Evolutionary conservation across 2,329 filamentous ascomycete genomes (phyloP), one percentile per base, ranked within the genome.

Genomic region (Reticulascus tulasneorum): DNA sequence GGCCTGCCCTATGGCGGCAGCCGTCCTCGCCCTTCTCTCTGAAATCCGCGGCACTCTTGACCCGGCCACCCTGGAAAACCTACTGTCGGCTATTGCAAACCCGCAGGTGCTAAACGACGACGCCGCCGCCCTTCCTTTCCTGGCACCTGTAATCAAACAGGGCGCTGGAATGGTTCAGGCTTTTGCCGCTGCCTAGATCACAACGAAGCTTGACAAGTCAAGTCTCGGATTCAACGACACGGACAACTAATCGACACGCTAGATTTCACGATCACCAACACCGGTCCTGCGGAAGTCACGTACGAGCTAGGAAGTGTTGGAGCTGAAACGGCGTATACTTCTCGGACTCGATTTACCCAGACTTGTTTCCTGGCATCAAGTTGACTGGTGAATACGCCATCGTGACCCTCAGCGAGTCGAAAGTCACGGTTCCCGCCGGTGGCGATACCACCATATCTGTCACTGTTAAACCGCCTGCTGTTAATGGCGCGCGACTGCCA

Each of bases 211-310:
- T 13, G 71, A 68, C 47, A 68, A 66, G 6, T 71, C 72, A 9
- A 75, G 70, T 50, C 56, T 84, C 12, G 68, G 74, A 4, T 81
- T 82, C 57, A 82, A 83, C 49, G 79, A 83, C 50, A 78, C 77
- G 0, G 73, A 75, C 44, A 53, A 82, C 59, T 71, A 40, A 52
- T 55, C 25, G 54, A 62, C 7, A 61, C 58, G 2, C 58, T 68
- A 30, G 67, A 69, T 40, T 76, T 83, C 50, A 69, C 62, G 22
- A 64, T 83, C 45, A 64, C 56, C 45, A 83, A 83, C 60, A 61
- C 62, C 6, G 73, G 71, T 21, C 55, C 55, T 9, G 59, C 62
- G 17, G 54, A 63, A 1, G 53, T 77, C 26, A 69, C 67, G 6
- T 80, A 78, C 54, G 60, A 62, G 5, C 56, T 83, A 10, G 63